A percentile compares a stretch with the other conserved stretches of the same genome.
phyloP scores from a whole-genome alignment of 2,329 filamentous ascomycete species.

The Fusarium solani-melongenae region DNA sequence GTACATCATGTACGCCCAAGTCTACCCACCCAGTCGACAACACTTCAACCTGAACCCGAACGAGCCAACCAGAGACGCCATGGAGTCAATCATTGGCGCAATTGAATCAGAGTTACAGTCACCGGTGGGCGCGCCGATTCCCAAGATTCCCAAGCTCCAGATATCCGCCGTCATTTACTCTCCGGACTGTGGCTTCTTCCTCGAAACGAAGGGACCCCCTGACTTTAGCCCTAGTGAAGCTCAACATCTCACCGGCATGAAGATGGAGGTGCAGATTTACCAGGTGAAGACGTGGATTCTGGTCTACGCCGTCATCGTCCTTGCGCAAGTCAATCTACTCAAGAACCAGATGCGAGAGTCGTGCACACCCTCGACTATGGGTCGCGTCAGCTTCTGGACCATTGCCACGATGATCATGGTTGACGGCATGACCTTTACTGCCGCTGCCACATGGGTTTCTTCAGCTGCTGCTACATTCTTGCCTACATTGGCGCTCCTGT shows the following conservation, averaged over 20 bases:
- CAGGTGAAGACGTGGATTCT: slow-evolving; percentile 70
- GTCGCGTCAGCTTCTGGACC: slow-evolving; percentile 73
- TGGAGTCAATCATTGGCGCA: slow-evolving; percentile 55
- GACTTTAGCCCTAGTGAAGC: slow-evolving; percentile 62
- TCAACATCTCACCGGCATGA: slow-evolving; percentile 68
- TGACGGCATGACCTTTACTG: slow-evolving; percentile 69
- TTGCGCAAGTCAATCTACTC: slow-evolving; percentile 70
- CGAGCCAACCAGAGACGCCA: slow-evolving; percentile 46
- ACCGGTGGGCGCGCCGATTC: slow-evolving; percentile 69
- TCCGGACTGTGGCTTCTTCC: slow-evolving; percentile 74
- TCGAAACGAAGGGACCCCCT: slow-evolving; percentile 73
- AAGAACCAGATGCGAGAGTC: slow-evolving; percentile 74
- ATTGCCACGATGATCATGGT: slow-evolving; percentile 70
- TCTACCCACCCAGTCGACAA: slow-evolving; percentile 65
- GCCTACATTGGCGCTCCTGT: slow-evolving; percentile 65
- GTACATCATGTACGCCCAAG: slow-evolving; percentile 86
- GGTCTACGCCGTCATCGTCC: slow-evolving; percentile 65
- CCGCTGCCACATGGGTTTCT: slow-evolving; percentile 66
- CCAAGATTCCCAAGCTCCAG: slow-evolving; percentile 64
- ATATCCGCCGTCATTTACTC: slow-evolving; percentile 75
- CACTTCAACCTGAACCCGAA: slow-evolving; percentile 48
- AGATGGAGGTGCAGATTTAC: slow-evolving; percentile 68
- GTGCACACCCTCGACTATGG: slow-evolving; percentile 74
- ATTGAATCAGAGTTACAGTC: slow-evolving; percentile 73
- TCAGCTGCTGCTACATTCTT: slow-evolving; percentile 67